phyloP scores from a whole-genome alignment of 345 rosid genomes.

The Ceriops zippeliana region DNA sequence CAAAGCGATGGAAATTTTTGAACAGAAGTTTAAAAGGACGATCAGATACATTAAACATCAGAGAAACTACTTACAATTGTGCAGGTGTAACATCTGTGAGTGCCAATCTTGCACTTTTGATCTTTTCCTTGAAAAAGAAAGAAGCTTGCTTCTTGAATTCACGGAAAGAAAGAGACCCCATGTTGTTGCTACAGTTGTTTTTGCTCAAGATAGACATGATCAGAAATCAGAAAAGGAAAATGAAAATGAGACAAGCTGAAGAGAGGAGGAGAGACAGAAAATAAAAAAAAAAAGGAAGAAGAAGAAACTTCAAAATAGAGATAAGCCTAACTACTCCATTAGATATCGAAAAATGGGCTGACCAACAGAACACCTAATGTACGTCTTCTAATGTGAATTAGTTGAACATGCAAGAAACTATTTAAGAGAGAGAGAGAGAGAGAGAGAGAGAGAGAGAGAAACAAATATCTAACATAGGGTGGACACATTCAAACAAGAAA shows the following conservation, averaged over 20 bases:
- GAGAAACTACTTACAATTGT: slow-evolving; percentile 39
- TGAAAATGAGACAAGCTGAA: background rate
- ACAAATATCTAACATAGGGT: too few species aligned
- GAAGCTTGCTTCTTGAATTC: slow-evolving; percentile 90
- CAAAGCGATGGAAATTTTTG: background rate
- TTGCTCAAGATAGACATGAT: slow-evolving; percentile 57
- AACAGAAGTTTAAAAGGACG: background rate
- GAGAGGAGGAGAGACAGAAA: background rate
- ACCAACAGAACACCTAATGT: background rate
- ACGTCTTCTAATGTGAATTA: too few species aligned
- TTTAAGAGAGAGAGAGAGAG: background rate
- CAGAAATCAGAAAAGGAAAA: background rate
- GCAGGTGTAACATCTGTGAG: slow-evolving; percentile 86
- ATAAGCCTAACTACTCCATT: too few species aligned
- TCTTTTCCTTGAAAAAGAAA: slow-evolving; percentile 87
- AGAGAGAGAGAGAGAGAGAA: too few species aligned
- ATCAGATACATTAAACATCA: background rate
- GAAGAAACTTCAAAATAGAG: background rate
- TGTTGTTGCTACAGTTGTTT: slow-evolving; percentile 38
- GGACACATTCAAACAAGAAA: background rate
- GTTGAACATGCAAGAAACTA: background rate
- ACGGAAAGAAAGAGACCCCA: slow-evolving; percentile 53
- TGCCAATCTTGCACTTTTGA: slow-evolving; percentile 82
- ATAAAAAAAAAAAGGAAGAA: background rate
- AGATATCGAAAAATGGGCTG: background rate